phyloP scores from a whole-genome alignment of 371 early-diverging fungal genomes.

The Rhizopus delemar region DNA sequence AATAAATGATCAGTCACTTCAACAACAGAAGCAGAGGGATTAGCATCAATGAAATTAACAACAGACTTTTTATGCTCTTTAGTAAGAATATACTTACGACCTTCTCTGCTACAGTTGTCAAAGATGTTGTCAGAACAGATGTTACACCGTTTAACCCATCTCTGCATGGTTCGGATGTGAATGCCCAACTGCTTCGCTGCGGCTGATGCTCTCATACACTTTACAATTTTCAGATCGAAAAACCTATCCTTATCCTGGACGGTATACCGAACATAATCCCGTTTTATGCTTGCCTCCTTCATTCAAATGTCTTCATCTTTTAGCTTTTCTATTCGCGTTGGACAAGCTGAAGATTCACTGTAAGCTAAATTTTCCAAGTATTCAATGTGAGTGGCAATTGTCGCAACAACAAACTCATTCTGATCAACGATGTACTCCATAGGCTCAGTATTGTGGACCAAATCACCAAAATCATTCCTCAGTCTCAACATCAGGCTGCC shows the following conservation, averaged over 20 bases:
- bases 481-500: no score
- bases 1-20: slow-evolving; percentile 17
- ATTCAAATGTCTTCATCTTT: slow-evolving; percentile 23
- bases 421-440: slow-evolving; percentile 21
- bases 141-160: slow-evolving; percentile 9
- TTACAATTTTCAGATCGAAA: slow-evolving; percentile 19
- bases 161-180: slow-evolving; percentile 15
- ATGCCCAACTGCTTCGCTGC: slow-evolving; percentile 36
- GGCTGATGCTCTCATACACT: slow-evolving; percentile 18
- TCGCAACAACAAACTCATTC: slow-evolving; percentile 14
- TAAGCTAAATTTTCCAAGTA: slow-evolving; percentile 8
- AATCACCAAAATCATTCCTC: no score
- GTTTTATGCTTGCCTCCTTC: slow-evolving; percentile 22
- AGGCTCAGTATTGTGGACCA: no score
- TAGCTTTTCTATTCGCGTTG: slow-evolving; percentile 16
- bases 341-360: slow-evolving; percentile 16
- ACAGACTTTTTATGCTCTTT: slow-evolving; percentile 12
- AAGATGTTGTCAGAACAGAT: slow-evolving; percentile 14
- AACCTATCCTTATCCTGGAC: slow-evolving; percentile 22
- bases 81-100: slow-evolving; percentile 12
- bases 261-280: slow-evolving; percentile 15
- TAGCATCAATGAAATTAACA: slow-evolving; percentile 10
- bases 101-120: slow-evolving; percentile 9
- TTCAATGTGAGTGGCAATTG: slow-evolving; percentile 10
- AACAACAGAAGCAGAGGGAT: slow-evolving; percentile 9